Evolutionary conservation across 768 basidiomycete genomes (phyloP), one percentile per base, ranked within the genome.

Genomic region (Collybia nuda): DNA sequence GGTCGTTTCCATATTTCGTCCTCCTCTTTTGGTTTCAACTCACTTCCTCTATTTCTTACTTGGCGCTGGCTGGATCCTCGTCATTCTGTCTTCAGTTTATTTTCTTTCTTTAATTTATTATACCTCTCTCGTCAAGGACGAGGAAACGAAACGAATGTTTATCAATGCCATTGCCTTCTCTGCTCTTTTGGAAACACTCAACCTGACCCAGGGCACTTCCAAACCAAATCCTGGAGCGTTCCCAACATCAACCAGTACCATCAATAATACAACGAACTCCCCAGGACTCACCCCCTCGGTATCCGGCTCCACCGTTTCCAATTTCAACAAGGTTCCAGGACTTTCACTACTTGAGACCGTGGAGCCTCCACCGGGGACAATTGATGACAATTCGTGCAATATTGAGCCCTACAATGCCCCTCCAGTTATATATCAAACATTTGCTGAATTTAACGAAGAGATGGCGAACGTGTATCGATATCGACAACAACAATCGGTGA

Each of bases 401-500:
- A 67, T 70, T 18, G 63, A 67, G 26, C 61, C 68, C 8, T 72
- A 69, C 46, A 47, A 57, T 17, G 47, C 65, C 29, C 60, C 70
- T 26, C 59, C 63, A 19, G 52, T 70, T 22, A 47, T 45, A 7
- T 56, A 70, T 17, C 72, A 73, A 48, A 50, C 57, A 0, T 82
- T 82, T 56, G 62, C 74, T 6, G 71, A 79, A 0, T 84, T 75
- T 55, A 77, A 86, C 57, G 63, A 66, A 22, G 63, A 66, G n/a
- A 66, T 66, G 48, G 80, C 82, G 1, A 71, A 65, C 36, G 63
- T 85, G 2, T 83, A 76, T 56, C 77, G 84, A 5, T 86, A 87
- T 55, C 67, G 85, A 41, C 79, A 80, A 56, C 85, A 86, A 55
- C 77, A 78, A 46, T 73, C 77, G 5, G 85, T 87, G 14, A 87